Evolutionary conservation across 1,139 yeast genomes (phyloP), one percentile per base, ranked within the genome.

Genomic region (Pichia sp.): DNA sequence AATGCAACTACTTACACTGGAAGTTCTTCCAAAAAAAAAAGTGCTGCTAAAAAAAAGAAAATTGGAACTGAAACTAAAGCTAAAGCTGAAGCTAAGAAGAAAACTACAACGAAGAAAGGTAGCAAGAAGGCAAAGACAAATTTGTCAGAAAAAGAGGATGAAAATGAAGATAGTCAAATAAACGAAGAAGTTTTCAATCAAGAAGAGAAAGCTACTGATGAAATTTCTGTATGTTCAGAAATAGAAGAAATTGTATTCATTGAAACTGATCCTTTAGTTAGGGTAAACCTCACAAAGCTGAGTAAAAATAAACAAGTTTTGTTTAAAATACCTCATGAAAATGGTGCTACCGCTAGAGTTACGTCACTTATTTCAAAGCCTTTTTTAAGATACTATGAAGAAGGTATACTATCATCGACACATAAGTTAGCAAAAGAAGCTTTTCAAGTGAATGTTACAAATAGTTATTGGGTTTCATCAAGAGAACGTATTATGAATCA

Each of bases 391-490:
- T 76, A 71, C 53, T 89, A 86, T 57, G 96, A 88, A 45, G 75
- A 78, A 43, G 89, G 86, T 0, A 63, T 78, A 0, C 61, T 93
- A 41, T 73, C 81, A 1, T 86, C 96, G 0, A 80, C 79, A 48
- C 83, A 75, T 46, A 74, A 76, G 10, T 68, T 79, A 46, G 96
- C 97, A 0, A 71, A 73, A 44, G 83, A 84, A 45, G 95, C 95
- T 4, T 66, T 93, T 40, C 68, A 75, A 24, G 70, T 87, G 53
- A 87, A 86, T 49, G 78, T 88, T 1, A 70, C 80, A 18, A 88
- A 94, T 33, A 79, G 96, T 16, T 93, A 93, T 60, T 93, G 98
- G 99, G 78, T 83, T 58, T 85, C 96, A 7, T 78, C 93, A 21
- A 70, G 99, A 46, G 88, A 81, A 49, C 70, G 99, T 46, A 86